These are phyloP conservation scores for Termitomyces heimii DNA, from an alignment of 768 basidiomycete genomes.

Conservation along the genomic window DNA sequence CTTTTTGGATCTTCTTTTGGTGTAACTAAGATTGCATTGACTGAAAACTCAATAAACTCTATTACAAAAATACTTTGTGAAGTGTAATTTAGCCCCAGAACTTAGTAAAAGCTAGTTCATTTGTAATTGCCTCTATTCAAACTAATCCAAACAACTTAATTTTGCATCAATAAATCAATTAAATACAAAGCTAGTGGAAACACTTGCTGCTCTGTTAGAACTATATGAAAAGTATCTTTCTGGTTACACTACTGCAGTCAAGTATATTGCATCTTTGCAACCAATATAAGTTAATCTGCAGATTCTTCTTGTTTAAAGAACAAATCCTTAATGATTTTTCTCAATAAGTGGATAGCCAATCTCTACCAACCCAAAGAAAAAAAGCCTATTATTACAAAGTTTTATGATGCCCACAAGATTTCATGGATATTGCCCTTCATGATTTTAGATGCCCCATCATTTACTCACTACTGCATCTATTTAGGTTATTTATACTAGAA, in stretches of 20 bases:
- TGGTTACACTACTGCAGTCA: slow-evolving; percentile 51
- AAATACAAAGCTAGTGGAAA: slow-evolving; percentile 54
- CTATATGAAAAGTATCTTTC: slow-evolving; percentile 40
- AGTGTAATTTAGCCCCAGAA: too few relatives aligned
- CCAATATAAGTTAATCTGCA: slow-evolving; percentile 44
- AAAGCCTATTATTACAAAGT: slow-evolving; percentile 42
- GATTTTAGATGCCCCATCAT: neutral
- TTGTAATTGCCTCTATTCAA: too few relatives aligned
- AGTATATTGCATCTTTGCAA: slow-evolving; percentile 56
- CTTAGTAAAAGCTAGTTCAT: too few relatives aligned
- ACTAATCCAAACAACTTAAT: too few relatives aligned
- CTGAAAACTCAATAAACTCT: too few relatives aligned
- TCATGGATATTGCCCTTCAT: slow-evolving; percentile 40
- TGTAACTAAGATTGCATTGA: too few relatives aligned
- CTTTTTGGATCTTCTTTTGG: too few relatives aligned
- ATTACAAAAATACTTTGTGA: too few relatives aligned
- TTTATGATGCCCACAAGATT: slow-evolving; percentile 50
- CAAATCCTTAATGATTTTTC: neutral
- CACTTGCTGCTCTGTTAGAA: slow-evolving; percentile 42
- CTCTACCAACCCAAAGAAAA: slow-evolving; percentile 42
- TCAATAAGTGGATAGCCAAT: slow-evolving; percentile 60
- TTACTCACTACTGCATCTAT: neutral
- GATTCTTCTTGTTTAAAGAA: neutral
- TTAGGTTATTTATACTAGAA: slow-evolving; percentile 72
- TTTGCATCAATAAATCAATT: too few relatives aligned